A percentile compares a stretch with the other conserved stretches of the same genome.
Conservation (phyloP, 108 stramenopile genomes). For the Discostella stelligeroides region DNA sequence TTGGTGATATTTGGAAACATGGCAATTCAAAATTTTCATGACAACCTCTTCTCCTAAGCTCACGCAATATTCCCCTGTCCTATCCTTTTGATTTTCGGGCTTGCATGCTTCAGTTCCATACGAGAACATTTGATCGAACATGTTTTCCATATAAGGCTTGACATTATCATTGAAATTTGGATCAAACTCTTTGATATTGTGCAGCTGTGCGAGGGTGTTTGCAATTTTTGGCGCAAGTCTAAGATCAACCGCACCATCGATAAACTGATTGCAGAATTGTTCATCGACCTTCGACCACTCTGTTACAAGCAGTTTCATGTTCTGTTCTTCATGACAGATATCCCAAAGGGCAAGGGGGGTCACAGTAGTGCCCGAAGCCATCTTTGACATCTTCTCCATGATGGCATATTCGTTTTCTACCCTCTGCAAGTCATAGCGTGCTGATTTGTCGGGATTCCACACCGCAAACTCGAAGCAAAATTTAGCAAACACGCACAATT, state of each 20-base stretch:
- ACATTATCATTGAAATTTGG: conserved; percentile 49
- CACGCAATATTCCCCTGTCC: conserved; percentile 30
- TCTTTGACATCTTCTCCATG: conserved; percentile 29
- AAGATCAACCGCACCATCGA: conserved; percentile 56
- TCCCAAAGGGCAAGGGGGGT: conserved; percentile 37
- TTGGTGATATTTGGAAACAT: conserved; percentile 13
- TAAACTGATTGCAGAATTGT: conserved; percentile 51
- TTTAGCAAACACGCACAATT: conserved; percentile 37
- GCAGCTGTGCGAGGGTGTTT: conserved; percentile 44
- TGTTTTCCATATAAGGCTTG: conserved; percentile 17
- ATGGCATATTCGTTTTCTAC: conserved; percentile 41
- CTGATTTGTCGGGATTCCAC: conserved; percentile 39
- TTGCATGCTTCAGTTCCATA: conserved; percentile 7
- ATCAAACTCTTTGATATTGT: conserved; percentile 42
- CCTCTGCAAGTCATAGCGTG: conserved; percentile 29
- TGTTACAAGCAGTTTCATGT: conserved; percentile 56
- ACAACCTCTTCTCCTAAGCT: conserved; percentile 14
- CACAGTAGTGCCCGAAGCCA: conserved; percentile 23
- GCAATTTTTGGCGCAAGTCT: conserved; percentile 52
- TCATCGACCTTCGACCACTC: conserved; percentile 57
- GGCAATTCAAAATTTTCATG: conserved; percentile 29
- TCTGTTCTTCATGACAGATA: conserved; percentile 34
- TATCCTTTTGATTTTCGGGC: conserved; percentile 13
- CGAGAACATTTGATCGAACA: conserved; percentile 9
- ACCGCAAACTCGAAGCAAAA: conserved; percentile 40